Conservation (phyloP, 345 rosid species). For the Boechera divaricarpa region DNA sequence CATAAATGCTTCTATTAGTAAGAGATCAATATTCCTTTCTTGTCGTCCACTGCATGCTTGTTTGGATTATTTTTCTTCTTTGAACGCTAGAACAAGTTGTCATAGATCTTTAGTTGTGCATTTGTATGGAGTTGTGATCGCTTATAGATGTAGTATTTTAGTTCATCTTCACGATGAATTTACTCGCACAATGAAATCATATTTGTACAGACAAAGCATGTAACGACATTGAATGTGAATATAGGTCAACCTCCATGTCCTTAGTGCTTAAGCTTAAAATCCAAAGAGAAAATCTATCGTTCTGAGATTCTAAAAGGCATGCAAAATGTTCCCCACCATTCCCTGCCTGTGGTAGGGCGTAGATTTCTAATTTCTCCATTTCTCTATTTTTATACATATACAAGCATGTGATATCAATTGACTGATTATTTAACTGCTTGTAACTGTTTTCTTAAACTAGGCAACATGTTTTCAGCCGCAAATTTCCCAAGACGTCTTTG, state of each 20-base stretch:
- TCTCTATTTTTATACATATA: background rate
- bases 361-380: background rate
- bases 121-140: background rate
- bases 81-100: background rate
- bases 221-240: background rate
- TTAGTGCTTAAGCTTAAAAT: background rate
- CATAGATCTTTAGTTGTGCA: background rate
- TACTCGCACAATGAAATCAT: background rate
- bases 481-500: constrained; percentile 78
- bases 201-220: background rate
- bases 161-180: background rate
- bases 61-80: constrained; percentile 14
- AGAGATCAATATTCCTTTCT: constrained; percentile 2
- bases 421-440: constrained; percentile 25
- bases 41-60: background rate
- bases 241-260: background rate
- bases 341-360: background rate
- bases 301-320: background rate
- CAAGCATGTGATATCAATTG: constrained; percentile 9
- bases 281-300: background rate
- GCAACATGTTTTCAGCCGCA: constrained; percentile 97
- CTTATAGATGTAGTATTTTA: background rate
- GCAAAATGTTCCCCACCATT: background rate
- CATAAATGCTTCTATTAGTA: background rate
- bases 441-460: constrained; percentile 55